phyloP scores from a whole-genome alignment of 768 basidiomycete species.

The Tulasnella sp. region DNA sequence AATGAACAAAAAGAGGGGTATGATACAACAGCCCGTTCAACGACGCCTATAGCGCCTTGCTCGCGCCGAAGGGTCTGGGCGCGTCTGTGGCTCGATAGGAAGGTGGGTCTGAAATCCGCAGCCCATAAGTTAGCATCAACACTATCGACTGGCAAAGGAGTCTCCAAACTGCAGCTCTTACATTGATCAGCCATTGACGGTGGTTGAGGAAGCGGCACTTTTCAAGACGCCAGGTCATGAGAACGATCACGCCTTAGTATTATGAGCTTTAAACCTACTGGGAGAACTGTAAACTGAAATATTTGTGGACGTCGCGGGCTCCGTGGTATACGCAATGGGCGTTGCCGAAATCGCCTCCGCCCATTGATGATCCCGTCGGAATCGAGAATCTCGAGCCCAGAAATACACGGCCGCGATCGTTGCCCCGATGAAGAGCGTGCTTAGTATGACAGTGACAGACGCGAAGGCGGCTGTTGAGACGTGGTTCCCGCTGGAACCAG shows the following conservation, averaged over 20 bases:
- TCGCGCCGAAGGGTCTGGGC: too few relatives aligned
- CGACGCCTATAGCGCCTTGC: too few relatives aligned
- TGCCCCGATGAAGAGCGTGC: not conserved
- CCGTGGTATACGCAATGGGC: not conserved
- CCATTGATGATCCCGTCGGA: not conserved
- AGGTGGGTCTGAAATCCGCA: not conserved
- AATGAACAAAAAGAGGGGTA: not conserved
- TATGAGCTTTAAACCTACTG: not conserved
- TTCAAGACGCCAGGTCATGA: not conserved
- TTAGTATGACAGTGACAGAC: not conserved
- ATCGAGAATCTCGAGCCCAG: not conserved
- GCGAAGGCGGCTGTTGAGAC: not conserved
- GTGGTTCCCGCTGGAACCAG: not conserved
- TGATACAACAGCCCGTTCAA: not conserved
- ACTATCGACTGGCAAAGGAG: not conserved
- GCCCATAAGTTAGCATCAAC: not conserved
- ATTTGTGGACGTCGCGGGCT: not conserved
- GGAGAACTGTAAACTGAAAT: not conserved
- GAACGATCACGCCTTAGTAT: not conserved
- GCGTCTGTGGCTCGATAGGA: not conserved
- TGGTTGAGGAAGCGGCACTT: not conserved
- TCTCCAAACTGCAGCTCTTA: not conserved
- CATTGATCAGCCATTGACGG: not conserved
- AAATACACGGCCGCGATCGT: not conserved
- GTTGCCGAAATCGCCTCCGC: not conserved